These are phyloP conservation scores for Scheffersomyces parashehatae DNA, from an alignment of 1,139 yeast species.

Conservation along the genomic window DNA sequence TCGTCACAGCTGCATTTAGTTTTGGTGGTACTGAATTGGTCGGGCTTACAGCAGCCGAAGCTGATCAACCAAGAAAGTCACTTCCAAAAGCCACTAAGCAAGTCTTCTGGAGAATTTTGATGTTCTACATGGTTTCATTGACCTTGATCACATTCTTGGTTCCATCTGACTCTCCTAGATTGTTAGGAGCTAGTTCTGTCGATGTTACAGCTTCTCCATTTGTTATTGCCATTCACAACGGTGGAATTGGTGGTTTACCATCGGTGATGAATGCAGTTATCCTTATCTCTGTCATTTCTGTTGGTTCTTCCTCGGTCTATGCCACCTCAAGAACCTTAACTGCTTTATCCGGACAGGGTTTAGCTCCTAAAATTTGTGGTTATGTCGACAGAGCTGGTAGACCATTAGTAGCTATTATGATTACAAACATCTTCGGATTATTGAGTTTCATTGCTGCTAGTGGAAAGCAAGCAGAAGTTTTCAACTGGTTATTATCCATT, in stretches of 20 bases:
- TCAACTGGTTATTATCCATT: slow-evolving; percentile 39
- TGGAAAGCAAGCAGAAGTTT: slow-evolving; percentile 32
- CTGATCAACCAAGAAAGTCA: slow-evolving; percentile 38
- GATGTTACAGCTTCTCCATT: slow-evolving; percentile 55
- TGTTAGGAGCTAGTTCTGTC: slow-evolving; percentile 35
- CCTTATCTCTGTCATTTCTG: slow-evolving; percentile 62
- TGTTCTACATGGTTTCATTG: slow-evolving; percentile 35
- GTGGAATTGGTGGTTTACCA: slow-evolving; percentile 62
- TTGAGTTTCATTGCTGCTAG: slow-evolving; percentile 33
- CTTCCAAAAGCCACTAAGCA: slow-evolving; percentile 44
- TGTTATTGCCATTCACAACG: slow-evolving; percentile 58
- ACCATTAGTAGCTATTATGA: slow-evolving; percentile 30
- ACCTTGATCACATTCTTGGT: slow-evolving; percentile 34
- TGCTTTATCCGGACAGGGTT: slow-evolving; percentile 24
- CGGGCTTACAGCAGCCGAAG: slow-evolving; percentile 44
- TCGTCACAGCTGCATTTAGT: slow-evolving; percentile 58
- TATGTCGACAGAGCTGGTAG: slow-evolving; percentile 28
- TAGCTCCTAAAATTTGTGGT: slow-evolving; percentile 27
- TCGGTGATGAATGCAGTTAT: slow-evolving; percentile 74
- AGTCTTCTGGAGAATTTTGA: slow-evolving; percentile 36
- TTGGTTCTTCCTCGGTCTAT: slow-evolving; percentile 34
- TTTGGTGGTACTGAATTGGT: slow-evolving; percentile 53
- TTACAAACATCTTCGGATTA: slow-evolving; percentile 30
- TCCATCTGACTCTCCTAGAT: slow-evolving; percentile 32
- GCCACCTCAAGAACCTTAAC: slow-evolving; percentile 28